Conservation (phyloP, 306 rosid genomes). For the Benincasa hispida region DNA sequence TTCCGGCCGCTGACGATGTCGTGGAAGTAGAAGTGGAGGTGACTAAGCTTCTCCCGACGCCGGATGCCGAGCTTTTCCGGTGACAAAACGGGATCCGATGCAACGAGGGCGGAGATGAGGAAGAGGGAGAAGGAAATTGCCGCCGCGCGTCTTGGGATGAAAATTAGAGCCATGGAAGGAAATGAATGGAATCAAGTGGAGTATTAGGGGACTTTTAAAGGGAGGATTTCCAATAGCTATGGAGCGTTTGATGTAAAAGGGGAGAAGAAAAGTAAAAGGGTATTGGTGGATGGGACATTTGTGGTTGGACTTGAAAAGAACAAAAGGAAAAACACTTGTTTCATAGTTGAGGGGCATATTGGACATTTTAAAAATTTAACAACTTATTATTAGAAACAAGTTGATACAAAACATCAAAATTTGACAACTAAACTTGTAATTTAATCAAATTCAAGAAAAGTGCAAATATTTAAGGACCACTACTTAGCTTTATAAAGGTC, state of each 20-base stretch:
- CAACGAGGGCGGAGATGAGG: neutral
- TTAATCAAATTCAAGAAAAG: too few species aligned
- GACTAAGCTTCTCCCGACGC: slow-evolving; percentile 26
- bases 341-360: too few species aligned
- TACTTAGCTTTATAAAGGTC: too few species aligned
- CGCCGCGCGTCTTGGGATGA: neutral
- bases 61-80: slow-evolving; percentile 10
- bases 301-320: neutral
- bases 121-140: neutral
- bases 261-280: neutral
- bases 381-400: too few species aligned
- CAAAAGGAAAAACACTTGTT: neutral
- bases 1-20: slow-evolving; percentile 33
- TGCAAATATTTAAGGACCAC: too few species aligned
- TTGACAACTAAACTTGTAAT: too few species aligned
- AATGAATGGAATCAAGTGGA: too few species aligned
- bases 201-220: too few species aligned
- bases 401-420: too few species aligned
- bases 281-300: neutral
- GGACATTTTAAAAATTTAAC: too few species aligned
- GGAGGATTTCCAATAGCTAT: neutral
- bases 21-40: slow-evolving; percentile 42
- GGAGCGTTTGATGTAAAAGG: too few species aligned
- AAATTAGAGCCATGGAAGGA: neutral
- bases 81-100: neutral